A percentile compares a stretch with the other conserved stretches of the same genome.
These are phyloP conservation scores for Hypoxylon sp. DNA, from an alignment of 2,329 filamentous ascomycete species.

Conservation along the genomic window DNA sequence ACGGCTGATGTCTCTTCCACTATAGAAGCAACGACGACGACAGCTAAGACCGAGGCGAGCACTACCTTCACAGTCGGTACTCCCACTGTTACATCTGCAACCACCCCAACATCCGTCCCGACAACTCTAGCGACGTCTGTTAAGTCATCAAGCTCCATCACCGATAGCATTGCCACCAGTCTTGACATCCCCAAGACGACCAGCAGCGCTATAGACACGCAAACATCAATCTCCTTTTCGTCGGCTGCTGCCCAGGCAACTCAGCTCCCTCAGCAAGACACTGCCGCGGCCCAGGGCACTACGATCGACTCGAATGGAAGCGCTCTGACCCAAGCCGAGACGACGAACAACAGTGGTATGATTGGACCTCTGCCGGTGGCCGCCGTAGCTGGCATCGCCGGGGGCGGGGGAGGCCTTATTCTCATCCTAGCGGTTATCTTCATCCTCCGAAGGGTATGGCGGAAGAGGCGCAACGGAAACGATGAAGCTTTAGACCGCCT, in stretches of 20 bases:
- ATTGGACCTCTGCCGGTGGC: slow-evolving; percentile 42
- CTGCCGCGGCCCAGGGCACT: slow-evolving; percentile 16
- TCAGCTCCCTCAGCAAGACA: slow-evolving; percentile 18
- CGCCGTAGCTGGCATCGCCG: slow-evolving; percentile 48
- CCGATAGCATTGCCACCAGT: slow-evolving; percentile 42
- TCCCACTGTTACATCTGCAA: slow-evolving; percentile 5
- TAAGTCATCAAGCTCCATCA: slow-evolving; percentile 38
- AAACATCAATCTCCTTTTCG: slow-evolving; percentile 17
- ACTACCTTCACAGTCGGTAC: slow-evolving; percentile 25
- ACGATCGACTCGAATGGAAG: slow-evolving; percentile 30
- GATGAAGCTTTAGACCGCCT: slow-evolving; percentile 45
- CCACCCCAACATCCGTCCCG: slow-evolving; percentile 36
- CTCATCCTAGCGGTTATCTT: slow-evolving; percentile 45
- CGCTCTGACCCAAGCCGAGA: slow-evolving; percentile 39
- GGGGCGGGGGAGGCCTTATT: slow-evolving; percentile 45
- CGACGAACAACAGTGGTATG: slow-evolving; percentile 22
- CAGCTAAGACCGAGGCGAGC: slow-evolving; percentile 16
- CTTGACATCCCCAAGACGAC: slow-evolving; percentile 35
- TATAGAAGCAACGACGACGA: slow-evolving; percentile 14
- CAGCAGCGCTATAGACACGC: slow-evolving; percentile 19
- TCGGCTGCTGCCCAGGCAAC: slow-evolving; percentile 14
- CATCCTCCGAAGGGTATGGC: slow-evolving; percentile 48
- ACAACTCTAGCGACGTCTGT: slow-evolving; percentile 44
- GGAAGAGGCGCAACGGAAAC: slow-evolving; percentile 47
- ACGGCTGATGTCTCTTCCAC: slow-evolving; percentile 17